Evolutionary conservation across 1,139 yeast genomes (phyloP).

Genomic region (Geotrichum phurueaensis): DNA sequence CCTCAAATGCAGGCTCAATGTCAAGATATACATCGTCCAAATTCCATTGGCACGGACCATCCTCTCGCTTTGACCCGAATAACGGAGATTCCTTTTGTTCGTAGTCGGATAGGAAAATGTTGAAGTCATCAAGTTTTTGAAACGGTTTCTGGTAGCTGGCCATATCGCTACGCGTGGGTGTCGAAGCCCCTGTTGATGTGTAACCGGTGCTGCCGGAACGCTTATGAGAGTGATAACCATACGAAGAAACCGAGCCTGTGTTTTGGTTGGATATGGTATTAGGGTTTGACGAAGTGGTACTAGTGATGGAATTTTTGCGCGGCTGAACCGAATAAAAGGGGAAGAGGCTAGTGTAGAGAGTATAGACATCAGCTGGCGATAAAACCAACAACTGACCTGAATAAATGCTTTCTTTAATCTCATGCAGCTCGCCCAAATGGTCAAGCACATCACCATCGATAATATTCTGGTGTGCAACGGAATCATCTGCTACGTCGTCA

Average conservation of each 20-base stretch:
- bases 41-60: constrained; percentile 33
- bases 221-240: not conserved
- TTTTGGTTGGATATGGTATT: constrained; percentile 12
- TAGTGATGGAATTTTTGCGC: constrained; percentile 3
- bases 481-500: not conserved
- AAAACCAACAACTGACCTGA: constrained; percentile 31
- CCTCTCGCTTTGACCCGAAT: constrained; percentile 21
- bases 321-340: constrained; percentile 23
- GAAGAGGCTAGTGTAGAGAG: constrained; percentile 30
- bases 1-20: constrained; percentile 35
- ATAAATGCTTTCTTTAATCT: constrained; percentile 6
- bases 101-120: constrained; percentile 13
- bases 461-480: constrained; percentile 17
- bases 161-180: constrained; percentile 7
- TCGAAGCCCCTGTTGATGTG: constrained; percentile 8
- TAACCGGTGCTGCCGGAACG: constrained; percentile 10
- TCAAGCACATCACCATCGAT: constrained; percentile 7
- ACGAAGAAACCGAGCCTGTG: constrained; percentile 2
- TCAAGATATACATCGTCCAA: constrained; percentile 32
- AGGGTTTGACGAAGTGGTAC: constrained; percentile 10
- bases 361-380: constrained; percentile 32
- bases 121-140: constrained; percentile 19
- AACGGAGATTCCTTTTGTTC: constrained; percentile 17
- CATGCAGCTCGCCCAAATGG: not conserved
- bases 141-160: constrained; percentile 2